A percentile compares a stretch with the other conserved stretches of the same genome.
These are phyloP conservation scores for Aspergillus cristatus DNA, from an alignment of 495 filamentous ascomycete species.

Conservation along the genomic window DNA sequence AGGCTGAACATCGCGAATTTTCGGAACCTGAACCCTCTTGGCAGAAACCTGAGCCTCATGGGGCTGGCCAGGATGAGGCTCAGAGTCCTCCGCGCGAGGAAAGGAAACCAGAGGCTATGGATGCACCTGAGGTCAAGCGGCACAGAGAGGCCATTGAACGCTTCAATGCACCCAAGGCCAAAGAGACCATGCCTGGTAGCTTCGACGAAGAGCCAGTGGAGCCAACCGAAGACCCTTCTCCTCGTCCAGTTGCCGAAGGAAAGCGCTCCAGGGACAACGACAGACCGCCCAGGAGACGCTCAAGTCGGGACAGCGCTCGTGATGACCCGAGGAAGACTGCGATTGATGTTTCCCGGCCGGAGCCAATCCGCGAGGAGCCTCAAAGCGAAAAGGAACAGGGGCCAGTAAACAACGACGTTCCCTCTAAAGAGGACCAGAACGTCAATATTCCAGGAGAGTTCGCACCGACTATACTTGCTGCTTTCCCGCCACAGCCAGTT, in stretches of 20 bases:
- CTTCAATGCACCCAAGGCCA: slow-evolving; percentile 9
- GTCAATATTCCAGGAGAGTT: no score
- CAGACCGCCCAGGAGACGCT: slow-evolving; percentile 21
- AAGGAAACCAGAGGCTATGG: background rate
- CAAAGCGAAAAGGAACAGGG: no score
- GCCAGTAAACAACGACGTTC: no score
- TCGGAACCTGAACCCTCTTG: slow-evolving; percentile 22
- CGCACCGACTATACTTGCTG: no score
- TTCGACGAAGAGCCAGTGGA: slow-evolving; percentile 24
- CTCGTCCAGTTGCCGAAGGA: slow-evolving; percentile 9
- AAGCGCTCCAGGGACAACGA: slow-evolving; percentile 10
- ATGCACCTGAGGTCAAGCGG: background rate
- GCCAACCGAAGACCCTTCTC: slow-evolving; percentile 12
- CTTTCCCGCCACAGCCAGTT: no score
- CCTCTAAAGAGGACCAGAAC: no score
- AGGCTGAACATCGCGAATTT: slow-evolving; percentile 38
- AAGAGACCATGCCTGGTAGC: slow-evolving; percentile 33
- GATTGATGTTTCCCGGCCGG: no score
- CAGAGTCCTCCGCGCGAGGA: slow-evolving; percentile 12
- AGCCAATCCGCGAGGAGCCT: no score
- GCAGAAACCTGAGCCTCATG: slow-evolving; percentile 17
- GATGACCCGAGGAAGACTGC: slow-evolving; percentile 28
- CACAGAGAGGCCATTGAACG: no score
- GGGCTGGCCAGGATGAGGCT: slow-evolving; percentile 29
- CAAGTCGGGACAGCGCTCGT: slow-evolving; percentile 24